A percentile compares a stretch with the other conserved stretches of the same genome.
phyloP scores from a whole-genome alignment of 1,139 yeast species.

The Entelexis paramagnoliae region DNA sequence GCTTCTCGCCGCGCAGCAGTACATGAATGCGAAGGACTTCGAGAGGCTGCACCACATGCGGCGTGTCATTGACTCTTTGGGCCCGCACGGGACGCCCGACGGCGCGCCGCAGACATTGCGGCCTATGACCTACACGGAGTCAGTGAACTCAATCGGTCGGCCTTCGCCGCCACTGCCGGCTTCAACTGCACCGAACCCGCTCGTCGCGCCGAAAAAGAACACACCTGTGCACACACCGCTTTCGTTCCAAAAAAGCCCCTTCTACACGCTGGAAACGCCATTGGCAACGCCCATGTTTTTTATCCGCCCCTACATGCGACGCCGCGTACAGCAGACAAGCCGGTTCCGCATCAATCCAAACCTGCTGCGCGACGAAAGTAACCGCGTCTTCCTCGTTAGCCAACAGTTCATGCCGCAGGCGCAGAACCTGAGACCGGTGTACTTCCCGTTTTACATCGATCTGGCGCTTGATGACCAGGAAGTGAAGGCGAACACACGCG shows the following conservation, averaged over 20 bases:
- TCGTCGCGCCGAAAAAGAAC: not conserved
- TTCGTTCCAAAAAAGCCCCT: constrained; percentile 28
- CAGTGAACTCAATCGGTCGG: not conserved
- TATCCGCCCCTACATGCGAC: constrained; percentile 22
- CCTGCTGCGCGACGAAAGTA: constrained; percentile 10
- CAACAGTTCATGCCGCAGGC: constrained; percentile 18
- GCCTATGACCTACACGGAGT: not conserved
- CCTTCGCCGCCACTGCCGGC: not conserved
- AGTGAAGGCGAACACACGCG: constrained; percentile 29
- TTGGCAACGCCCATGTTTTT: constrained; percentile 26
- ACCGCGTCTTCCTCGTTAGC: constrained; percentile 23
- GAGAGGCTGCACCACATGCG: constrained; percentile 4
- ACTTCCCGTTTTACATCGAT: constrained; percentile 26
- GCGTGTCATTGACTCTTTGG: constrained; percentile 1
- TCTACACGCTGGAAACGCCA: constrained; percentile 25
- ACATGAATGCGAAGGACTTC: not conserved
- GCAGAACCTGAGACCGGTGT: constrained; percentile 16
- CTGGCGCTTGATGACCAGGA: constrained; percentile 24
- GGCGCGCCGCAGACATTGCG: not conserved
- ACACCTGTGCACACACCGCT: constrained; percentile 7
- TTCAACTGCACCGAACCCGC: not conserved
- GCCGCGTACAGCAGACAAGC: constrained; percentile 18
- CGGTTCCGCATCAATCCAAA: constrained; percentile 21
- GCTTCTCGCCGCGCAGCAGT: constrained; percentile 16
- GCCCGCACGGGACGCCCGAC: not conserved